These are phyloP conservation scores for Craterostigma plantagineum DNA, from an alignment of 257 asterid species.

Conservation along the genomic window DNA sequence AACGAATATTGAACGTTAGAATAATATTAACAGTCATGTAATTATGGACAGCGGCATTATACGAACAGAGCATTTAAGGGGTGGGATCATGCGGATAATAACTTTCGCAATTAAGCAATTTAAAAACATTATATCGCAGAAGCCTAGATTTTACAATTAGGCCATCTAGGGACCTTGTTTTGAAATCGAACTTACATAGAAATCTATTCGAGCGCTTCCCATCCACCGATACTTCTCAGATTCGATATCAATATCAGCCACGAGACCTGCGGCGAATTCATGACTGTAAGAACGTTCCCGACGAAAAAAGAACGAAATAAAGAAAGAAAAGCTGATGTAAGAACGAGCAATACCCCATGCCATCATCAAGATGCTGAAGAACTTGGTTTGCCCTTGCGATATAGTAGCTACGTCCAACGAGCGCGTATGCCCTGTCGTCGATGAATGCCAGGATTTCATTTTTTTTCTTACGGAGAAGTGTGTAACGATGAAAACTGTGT, in stretches of 20 bases:
- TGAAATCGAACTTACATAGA: constrained; percentile 73
- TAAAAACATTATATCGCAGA: not conserved
- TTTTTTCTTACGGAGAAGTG: constrained; percentile 1
- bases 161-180: too few relatives aligned
- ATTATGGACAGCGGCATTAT: too few relatives aligned
- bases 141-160: not conserved
- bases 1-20: not conserved
- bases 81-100: too few relatives aligned
- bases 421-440: constrained; percentile 52
- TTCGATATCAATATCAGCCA: constrained; percentile 95
- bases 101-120: too few relatives aligned
- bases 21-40: constrained; percentile 4
- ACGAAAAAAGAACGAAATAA: too few relatives aligned
- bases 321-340: too few relatives aligned
- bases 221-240: constrained; percentile 97
- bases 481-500: not conserved
- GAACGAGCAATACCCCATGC: constrained; percentile 41
- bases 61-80: too few relatives aligned
- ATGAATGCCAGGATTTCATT: not conserved
- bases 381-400: constrained; percentile 30
- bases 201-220: constrained; percentile 93
- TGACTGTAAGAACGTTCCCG: too few relatives aligned
- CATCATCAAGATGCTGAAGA: constrained; percentile 51
- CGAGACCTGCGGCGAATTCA: constrained; percentile 15
- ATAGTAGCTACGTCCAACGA: constrained; percentile 52